A percentile compares a stretch with the other conserved stretches of the same genome.
These are phyloP conservation scores for Metschnikowia chrysomelidarum DNA, from an alignment of 805 yeast species.

Conservation along the genomic window DNA sequence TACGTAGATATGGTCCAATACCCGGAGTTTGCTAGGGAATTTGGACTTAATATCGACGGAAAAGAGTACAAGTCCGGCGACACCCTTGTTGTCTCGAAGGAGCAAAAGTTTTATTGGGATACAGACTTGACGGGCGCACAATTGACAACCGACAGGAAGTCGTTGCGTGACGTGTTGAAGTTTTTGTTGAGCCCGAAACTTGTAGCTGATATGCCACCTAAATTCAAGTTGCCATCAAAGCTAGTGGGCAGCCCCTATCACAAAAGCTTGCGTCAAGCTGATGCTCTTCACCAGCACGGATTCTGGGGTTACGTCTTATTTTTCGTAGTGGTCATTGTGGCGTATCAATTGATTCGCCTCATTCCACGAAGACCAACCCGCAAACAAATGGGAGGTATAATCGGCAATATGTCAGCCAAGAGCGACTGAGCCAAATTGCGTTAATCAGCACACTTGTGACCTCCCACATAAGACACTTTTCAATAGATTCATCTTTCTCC, in stretches of 20 bases:
- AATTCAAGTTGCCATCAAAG: conserved; percentile 20
- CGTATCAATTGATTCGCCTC: conserved; percentile 2
- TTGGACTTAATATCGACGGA: conserved; percentile 40
- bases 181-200: conserved; percentile 37
- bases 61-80: conserved; percentile 50
- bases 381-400: conserved; percentile 12
- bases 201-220: conserved; percentile 14
- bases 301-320: conserved; percentile 39
- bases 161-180: conserved; percentile 35
- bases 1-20: conserved; percentile 50
- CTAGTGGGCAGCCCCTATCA: conserved; percentile 47
- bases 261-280: conserved; percentile 38
- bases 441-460: no score
- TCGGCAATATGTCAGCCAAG: conserved; percentile 14
- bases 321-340: conserved; percentile 5
- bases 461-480: background rate
- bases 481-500: no score
- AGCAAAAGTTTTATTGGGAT: conserved; percentile 35
- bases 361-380: conserved; percentile 3
- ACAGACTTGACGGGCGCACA: conserved; percentile 34
- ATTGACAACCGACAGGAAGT: conserved; percentile 34
- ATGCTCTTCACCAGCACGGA: conserved; percentile 44
- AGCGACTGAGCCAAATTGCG: conserved; percentile 7
- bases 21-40: conserved; percentile 24
- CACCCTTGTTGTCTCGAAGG: conserved; percentile 49